Evolutionary conservation across 495 filamentous ascomycete genomes (phyloP), one percentile per base, ranked within the genome.

Genomic region (Aspergillus campestris): DNA sequence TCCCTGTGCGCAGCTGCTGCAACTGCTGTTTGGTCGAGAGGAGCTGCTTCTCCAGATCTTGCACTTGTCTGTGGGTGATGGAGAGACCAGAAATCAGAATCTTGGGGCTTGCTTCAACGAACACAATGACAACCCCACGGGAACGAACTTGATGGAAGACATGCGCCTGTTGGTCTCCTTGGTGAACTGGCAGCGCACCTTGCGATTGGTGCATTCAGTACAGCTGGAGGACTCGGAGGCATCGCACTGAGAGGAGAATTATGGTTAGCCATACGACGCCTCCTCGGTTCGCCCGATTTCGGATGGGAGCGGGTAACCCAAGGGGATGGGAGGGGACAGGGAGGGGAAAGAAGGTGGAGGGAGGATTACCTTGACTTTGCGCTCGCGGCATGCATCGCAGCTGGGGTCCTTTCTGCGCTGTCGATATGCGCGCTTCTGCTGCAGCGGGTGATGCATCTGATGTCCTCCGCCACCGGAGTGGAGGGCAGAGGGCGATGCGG

Each of bases 111-210:
- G 18, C 18, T 24, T 24, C 18, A 15, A 9, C 7, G 2, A 18
- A 40, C 34, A 42, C 27, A 40, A 40, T 40, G 32, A 45, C 36
- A 45, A 34, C 18, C 18, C 32, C 8, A 30, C 38, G 15, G 34
- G 34, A 36, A 69, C 75, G 53, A 65, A 83, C 81, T 97, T 98
- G 63, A 97, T 96, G 10, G 90, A 95, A 38, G 92, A 96, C 92
- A 98, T 98, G 50, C 92, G 81, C 38, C 94, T 81, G 65, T 98
- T 98, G 14, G 92, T 97, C 64, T 98, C 92, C 70, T 98, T 98
- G 37, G 92, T 98, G 60, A 98, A 98, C 62, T 95, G 91, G 58
- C 92, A 98, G 60, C 92, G 94, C 39, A 95, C 90, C 59, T 87
- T 90, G 51, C 92, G 80, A 57, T 87, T 95, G 10, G 86, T 86